A percentile compares a stretch with the other conserved stretches of the same genome.
Evolutionary conservation across 371 early-diverging fungal genomes (phyloP).

Genomic region (Mitosporidium daphniae): DNA sequence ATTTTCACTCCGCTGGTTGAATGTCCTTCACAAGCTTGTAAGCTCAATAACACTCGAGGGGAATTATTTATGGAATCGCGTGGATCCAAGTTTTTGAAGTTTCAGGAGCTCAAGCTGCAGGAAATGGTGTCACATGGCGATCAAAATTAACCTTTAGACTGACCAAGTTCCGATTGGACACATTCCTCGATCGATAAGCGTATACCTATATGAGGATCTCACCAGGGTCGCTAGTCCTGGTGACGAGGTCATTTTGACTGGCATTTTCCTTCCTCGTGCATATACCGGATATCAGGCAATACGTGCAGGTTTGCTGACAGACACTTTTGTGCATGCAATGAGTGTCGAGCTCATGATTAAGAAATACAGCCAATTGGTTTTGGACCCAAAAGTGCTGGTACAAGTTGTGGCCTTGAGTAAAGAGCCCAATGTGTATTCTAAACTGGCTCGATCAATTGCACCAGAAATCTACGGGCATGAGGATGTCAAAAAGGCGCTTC

Average conservation of each 20-base stretch:
- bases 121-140: constrained; percentile 20
- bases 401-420: constrained; percentile 17
- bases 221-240: constrained; percentile 57
- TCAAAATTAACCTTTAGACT: constrained; percentile 12
- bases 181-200: constrained; percentile 70
- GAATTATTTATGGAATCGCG: constrained; percentile 63
- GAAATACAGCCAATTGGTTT: constrained; percentile 35
- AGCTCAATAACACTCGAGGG: constrained; percentile 38
- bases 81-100: constrained; percentile 59
- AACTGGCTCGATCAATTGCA: constrained; percentile 31
- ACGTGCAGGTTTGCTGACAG: constrained; percentile 68
- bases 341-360: constrained; percentile 42
- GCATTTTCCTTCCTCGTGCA: constrained; percentile 69
- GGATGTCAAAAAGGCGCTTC: constrained; percentile 9
- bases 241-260: constrained; percentile 44
- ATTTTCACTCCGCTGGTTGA: constrained; percentile 42
- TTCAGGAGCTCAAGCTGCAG: constrained; percentile 74
- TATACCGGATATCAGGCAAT: constrained; percentile 63
- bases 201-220: constrained; percentile 42
- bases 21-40: constrained; percentile 50
- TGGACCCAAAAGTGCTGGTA: constrained; percentile 17
- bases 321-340: constrained; percentile 65
- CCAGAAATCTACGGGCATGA: constrained; percentile 10
- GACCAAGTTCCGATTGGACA: constrained; percentile 92
- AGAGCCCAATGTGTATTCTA: constrained; percentile 33